Conservation (phyloP, 805 yeast species). For the Candida alai region DNA sequence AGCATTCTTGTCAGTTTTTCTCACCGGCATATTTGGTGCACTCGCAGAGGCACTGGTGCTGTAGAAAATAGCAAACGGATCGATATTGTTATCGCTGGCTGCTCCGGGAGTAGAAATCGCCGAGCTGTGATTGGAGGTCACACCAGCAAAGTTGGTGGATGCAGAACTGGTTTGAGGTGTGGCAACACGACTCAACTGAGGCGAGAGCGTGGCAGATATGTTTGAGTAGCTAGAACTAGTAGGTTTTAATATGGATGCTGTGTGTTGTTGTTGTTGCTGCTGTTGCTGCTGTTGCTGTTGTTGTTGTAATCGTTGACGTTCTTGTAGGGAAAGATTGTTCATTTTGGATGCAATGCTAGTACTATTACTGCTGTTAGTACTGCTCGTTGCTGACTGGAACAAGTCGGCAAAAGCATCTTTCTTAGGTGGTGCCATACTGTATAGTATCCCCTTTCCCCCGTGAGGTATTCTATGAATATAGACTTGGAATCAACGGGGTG, state of each 20-base stretch:
- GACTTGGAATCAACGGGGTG: too few relatives aligned
- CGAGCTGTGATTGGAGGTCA: too few relatives aligned
- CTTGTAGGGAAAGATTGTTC: conserved; percentile 15
- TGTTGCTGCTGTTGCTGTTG: conserved; percentile 4
- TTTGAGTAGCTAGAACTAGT: conserved; percentile 27
- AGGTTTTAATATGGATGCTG: conserved; percentile 34
- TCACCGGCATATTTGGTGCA: conserved; percentile 3
- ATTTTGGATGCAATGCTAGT: conserved; percentile 7
- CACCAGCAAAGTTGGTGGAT: too few relatives aligned
- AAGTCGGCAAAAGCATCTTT: conserved; percentile 45
- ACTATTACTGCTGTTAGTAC: conserved; percentile 13
- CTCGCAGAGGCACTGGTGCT: conserved; percentile 1
- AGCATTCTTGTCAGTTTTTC: too few relatives aligned
- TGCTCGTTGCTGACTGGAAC: conserved; percentile 26
- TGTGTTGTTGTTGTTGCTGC: conserved; percentile 8
- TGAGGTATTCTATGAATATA: too few relatives aligned
- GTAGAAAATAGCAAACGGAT: conserved; percentile 11
- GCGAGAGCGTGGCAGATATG: conserved; percentile 34
- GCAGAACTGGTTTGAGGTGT: conserved; percentile 3
- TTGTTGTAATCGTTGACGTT: conserved; percentile 24
- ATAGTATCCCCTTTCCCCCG: too few relatives aligned
- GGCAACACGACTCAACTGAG: conserved; percentile 1
- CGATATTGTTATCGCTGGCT: too few relatives aligned
- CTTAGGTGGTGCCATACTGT: conserved; percentile 35
- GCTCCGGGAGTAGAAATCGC: too few relatives aligned